Evolutionary conservation across 345 rosid genomes (phyloP).

Genomic region (Sisymbrium altissimum): DNA sequence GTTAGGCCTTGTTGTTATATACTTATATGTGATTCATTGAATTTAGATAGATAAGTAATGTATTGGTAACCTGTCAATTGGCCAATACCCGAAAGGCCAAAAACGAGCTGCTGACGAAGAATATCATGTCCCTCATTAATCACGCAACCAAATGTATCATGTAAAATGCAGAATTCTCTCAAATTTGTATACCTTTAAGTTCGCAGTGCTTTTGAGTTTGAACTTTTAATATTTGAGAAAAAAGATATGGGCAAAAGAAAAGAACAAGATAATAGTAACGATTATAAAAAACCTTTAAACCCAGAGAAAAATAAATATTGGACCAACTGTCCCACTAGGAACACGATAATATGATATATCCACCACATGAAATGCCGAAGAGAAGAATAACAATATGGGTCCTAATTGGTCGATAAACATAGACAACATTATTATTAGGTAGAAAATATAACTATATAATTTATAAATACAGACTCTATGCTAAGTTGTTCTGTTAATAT

Average conservation of each 20-base stretch:
- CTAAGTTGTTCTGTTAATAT: too few species aligned
- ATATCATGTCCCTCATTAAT: constrained; percentile 1
- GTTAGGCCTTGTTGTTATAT: neutral
- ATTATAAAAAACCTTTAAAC: neutral
- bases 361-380: constrained; percentile 33
- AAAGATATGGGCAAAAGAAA: neutral
- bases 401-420: constrained; percentile 31
- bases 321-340: constrained; percentile 31
- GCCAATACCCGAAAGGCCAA: constrained; percentile 8
- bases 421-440: constrained; percentile 34
- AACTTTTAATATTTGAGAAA: neutral
- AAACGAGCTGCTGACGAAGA: constrained; percentile 3
- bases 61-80: constrained; percentile 11
- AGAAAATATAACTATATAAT: neutral
- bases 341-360: constrained; percentile 10
- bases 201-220: neutral
- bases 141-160: neutral
- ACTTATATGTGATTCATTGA: constrained; percentile 12
- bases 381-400: constrained; percentile 31
- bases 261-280: neutral
- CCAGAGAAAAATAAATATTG: constrained; percentile 2
- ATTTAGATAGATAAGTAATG: neutral
- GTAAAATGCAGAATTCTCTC: neutral
- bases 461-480: neutral
- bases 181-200: neutral